Evolutionary conservation across 2,329 filamentous ascomycete genomes (phyloP), one percentile per base, ranked within the genome.

Genomic region (Venturiaceae sp.): DNA sequence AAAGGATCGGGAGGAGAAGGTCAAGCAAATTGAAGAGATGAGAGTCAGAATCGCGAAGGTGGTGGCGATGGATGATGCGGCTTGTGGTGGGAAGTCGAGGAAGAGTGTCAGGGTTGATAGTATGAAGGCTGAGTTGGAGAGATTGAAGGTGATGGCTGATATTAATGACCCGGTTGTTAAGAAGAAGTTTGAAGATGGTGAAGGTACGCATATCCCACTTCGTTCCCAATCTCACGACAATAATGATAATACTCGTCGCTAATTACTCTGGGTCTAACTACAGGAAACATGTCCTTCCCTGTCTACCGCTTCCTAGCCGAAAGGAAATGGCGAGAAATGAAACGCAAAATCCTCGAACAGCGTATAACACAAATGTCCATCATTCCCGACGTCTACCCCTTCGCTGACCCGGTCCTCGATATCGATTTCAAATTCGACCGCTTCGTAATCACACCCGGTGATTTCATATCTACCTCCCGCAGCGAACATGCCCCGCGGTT

Each of bases 121-220:
- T 64, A 83, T 96, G 84, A 78, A 83, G 67, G 77, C 81, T 64
- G 77, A 90, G 66, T 69, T 96, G 58, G 87, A 95, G 69, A 72
- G 85, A 58, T 77, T 96, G 69, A 95, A 96, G 81, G 86, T 99
- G 39, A 75, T 88, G 62, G 92, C 91, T 26, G 94, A 99, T 69
- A 91, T 95, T 73, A 97, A 97, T 71, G 94, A 97, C 69, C 94
- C 94, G 0, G 66, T 90, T 37, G 90, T 97, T 62, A 96, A 96
- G 83, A 89, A 90, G 75, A 86, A 83, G 64, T 97, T 95, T 65
- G 94, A 99, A 71, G 92, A 97, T 72, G 91, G 92, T 26, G 74
- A 86, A 66, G 91, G 92, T 96, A 77, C 23, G 60, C 21, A 21
- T 14, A n/a, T 34, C 8, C 26, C 21, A 4, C 3, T n/a, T 5